A percentile compares a stretch with the other conserved stretches of the same genome.
Conservation (phyloP, 306 rosid genomes). For the Vigna mungo region DNA sequence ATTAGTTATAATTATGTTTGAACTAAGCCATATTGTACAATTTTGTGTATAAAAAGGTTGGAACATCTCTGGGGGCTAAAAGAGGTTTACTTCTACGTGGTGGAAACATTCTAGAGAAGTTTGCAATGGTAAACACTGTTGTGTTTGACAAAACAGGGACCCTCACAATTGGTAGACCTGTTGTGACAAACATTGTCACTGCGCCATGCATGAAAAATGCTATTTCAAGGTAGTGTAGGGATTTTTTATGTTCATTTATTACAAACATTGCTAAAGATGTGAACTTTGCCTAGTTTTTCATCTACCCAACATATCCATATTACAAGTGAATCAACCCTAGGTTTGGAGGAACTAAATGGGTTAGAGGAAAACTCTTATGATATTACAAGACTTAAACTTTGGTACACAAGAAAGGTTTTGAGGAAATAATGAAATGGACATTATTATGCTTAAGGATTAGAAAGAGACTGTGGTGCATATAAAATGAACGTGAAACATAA, state of each 20-base stretch:
- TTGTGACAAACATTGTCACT: constrained; percentile 77
- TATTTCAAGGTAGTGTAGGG: constrained; percentile 59
- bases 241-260: constrained; percentile 16
- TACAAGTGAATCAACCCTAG: constrained; percentile 13
- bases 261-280: background rate
- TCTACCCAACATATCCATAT: constrained; percentile 24
- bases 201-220: constrained; percentile 51
- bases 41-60: constrained; percentile 67
- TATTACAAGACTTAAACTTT: background rate
- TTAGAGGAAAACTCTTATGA: background rate
- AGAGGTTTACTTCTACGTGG: constrained; percentile 94
- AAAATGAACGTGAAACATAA: background rate
- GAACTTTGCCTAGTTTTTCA: constrained; percentile 25
- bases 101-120: constrained; percentile 87
- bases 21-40: constrained; percentile 20
- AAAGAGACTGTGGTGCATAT: background rate
- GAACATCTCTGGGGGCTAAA: constrained; percentile 96
- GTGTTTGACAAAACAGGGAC: constrained; percentile 99
- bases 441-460: background rate
- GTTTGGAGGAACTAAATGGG: background rate
- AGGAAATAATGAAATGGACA: background rate
- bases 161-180: constrained; percentile 91
- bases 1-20: constrained; percentile 27
- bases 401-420: background rate
- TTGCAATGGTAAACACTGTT: constrained; percentile 81